These are phyloP conservation scores for Skeletonema potamos DNA, from an alignment of 108 stramenopile genomes.

Conservation along the genomic window DNA sequence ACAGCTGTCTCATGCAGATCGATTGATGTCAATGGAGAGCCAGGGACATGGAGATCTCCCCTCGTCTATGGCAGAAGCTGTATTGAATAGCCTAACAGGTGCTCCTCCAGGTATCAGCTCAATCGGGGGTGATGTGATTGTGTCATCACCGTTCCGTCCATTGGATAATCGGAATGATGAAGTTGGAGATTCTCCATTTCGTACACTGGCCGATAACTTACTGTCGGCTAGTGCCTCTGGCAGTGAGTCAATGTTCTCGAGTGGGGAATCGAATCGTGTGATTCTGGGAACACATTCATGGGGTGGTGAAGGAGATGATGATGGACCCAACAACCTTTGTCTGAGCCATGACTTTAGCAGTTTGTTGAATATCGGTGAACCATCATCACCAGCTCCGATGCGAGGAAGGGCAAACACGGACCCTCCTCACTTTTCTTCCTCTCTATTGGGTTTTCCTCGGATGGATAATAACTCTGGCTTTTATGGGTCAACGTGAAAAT, in stretches of 20 bases:
- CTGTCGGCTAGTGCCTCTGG: constrained; percentile 21
- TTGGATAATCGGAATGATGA: neutral
- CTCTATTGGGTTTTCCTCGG: constrained; percentile 4
- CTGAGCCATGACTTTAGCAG: constrained; percentile 40
- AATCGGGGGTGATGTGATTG: constrained; percentile 6
- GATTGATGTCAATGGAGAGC: constrained; percentile 22
- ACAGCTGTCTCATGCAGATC: neutral
- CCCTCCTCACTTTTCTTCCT: constrained; percentile 7
- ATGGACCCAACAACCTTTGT: constrained; percentile 1
- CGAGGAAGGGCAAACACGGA: constrained; percentile 48
- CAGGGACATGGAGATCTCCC: constrained; percentile 37
- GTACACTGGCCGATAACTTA: neutral
- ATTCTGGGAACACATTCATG: constrained; percentile 39
- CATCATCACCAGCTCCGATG: neutral
- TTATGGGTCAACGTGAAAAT: too few species aligned
- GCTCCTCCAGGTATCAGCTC: neutral
- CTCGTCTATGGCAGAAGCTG: constrained; percentile 43
- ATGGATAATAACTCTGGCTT: too few species aligned
- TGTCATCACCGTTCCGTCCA: constrained; percentile 14
- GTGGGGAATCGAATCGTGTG: constrained; percentile 6
- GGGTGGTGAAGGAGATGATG: constrained; percentile 28
- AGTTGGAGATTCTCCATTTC: neutral
- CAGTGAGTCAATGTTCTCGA: constrained; percentile 33
- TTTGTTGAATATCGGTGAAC: constrained; percentile 40
- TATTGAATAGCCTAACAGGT: constrained; percentile 37